phyloP scores from a whole-genome alignment of 2,329 filamentous ascomycete genomes.

The Fusarium musae region DNA sequence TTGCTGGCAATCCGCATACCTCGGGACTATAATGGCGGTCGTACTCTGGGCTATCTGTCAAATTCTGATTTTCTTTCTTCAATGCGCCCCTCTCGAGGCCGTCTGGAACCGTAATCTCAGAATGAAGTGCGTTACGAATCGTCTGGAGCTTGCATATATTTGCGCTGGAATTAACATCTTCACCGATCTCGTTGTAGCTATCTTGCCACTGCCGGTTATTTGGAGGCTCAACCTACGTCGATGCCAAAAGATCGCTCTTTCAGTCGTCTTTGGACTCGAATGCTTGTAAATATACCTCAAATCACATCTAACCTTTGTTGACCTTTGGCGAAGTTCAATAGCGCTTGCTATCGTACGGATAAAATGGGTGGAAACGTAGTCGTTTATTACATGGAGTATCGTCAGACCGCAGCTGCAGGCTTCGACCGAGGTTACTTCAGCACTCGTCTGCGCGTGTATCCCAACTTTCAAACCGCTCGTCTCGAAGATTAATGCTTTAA shows the following conservation, averaged over 20 bases:
- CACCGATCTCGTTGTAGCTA: constrained; percentile 22
- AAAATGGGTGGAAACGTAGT: constrained; percentile 4
- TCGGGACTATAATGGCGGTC: background rate
- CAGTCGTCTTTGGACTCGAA: constrained; percentile 13
- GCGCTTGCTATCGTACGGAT: constrained; percentile 20
- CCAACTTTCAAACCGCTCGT: constrained; percentile 30
- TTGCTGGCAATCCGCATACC: constrained; percentile 3
- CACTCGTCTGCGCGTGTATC: constrained; percentile 29
- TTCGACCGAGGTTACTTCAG: constrained; percentile 25
- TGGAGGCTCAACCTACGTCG: constrained; percentile 23
- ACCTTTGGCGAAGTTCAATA: background rate
- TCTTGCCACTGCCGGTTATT: constrained; percentile 24
- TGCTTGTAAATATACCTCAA: constrained; percentile 18
- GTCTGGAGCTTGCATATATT: background rate
- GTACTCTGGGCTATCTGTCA: constrained; percentile 9
- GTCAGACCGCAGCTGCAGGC: constrained; percentile 22
- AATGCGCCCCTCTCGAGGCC: constrained; percentile 16
- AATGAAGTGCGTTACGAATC: background rate
- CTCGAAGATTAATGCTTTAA: background rate
- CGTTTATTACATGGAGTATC: constrained; percentile 18
- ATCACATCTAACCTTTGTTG: rapidly evolving
- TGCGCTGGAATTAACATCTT: constrained; percentile 21
- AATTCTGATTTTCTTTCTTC: background rate
- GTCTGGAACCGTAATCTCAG: constrained; percentile 14
- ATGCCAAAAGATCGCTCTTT: constrained; percentile 24